Conservation (phyloP, 1,139 yeast genomes). For the Candida labiduridarum region DNA sequence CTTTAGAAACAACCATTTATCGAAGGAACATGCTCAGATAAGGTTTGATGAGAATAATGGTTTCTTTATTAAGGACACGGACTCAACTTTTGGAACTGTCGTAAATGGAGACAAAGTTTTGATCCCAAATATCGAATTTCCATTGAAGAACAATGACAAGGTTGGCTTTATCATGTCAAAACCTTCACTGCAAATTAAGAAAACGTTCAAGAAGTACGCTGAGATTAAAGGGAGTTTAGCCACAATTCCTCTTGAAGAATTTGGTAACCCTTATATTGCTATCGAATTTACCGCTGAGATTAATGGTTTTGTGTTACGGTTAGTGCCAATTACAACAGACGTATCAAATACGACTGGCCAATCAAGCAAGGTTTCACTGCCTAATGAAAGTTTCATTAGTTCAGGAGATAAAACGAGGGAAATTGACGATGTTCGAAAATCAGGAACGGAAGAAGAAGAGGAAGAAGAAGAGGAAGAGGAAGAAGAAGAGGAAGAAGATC, state of each 20-base stretch:
- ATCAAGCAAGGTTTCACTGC: neutral
- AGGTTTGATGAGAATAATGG: conserved; percentile 15
- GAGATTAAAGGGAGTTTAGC: conserved; percentile 4
- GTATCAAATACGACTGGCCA: neutral
- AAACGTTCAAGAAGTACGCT: conserved; percentile 17
- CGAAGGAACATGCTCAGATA: conserved; percentile 28
- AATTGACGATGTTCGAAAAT: conserved; percentile 1
- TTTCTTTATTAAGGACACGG: conserved; percentile 31
- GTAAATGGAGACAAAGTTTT: conserved; percentile 26
- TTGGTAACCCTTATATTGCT: conserved; percentile 27
- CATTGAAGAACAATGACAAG: conserved; percentile 25
- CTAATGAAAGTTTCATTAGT: neutral
- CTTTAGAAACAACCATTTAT: conserved; percentile 36
- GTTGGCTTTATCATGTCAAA: conserved; percentile 37
- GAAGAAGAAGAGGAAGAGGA: conserved; percentile 10
- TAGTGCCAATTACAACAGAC: conserved; percentile 10
- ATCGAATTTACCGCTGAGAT: conserved; percentile 24
- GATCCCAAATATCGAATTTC: conserved; percentile 22
- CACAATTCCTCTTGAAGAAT: conserved; percentile 24
- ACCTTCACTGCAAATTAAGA: conserved; percentile 27
- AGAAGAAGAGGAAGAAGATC: conserved; percentile 9
- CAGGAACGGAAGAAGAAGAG: conserved; percentile 1
- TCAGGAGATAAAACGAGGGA: conserved; percentile 1
- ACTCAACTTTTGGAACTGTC: conserved; percentile 46
- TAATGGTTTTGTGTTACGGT: conserved; percentile 10